Evolutionary conservation across 805 yeast genomes (phyloP).

Genomic region (Kazachstania kunashirensis): DNA sequence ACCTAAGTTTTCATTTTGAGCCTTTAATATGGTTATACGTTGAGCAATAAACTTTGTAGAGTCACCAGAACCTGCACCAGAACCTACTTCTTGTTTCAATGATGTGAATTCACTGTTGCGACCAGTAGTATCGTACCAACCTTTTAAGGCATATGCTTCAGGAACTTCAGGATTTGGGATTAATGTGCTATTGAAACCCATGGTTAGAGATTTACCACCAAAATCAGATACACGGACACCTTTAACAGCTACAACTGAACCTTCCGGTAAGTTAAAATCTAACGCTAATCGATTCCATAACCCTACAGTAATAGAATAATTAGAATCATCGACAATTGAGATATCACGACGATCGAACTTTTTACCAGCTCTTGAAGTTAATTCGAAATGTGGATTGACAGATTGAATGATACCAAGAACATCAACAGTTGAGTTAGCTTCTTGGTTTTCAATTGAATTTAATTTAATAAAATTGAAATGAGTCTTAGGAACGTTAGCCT

Average conservation of each 20-base stretch:
- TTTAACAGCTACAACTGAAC: slow-evolving; percentile 83
- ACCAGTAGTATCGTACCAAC: slow-evolving; percentile 90
- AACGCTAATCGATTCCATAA: slow-evolving; percentile 85
- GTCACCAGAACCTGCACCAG: slow-evolving; percentile 24
- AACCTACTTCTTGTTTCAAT: slow-evolving; percentile 44
- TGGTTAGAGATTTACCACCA: slow-evolving; percentile 73
- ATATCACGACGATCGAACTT: slow-evolving; percentile 90
- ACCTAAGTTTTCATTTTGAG: slow-evolving; percentile 60
- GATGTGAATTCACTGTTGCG: slow-evolving; percentile 49
- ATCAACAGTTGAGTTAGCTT: slow-evolving; percentile 66
- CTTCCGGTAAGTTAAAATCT: slow-evolving; percentile 62
- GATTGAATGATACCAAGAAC: slow-evolving; percentile 79
- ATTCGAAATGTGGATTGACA: slow-evolving; percentile 64
- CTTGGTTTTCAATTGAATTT: slow-evolving; percentile 54
- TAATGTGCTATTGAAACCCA: slow-evolving; percentile 69
- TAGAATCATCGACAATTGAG: slow-evolving; percentile 74
- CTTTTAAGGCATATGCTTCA: slow-evolving; percentile 80
- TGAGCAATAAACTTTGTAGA: slow-evolving; percentile 37
- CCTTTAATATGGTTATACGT: slow-evolving; percentile 58
- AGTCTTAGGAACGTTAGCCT: slow-evolving; percentile 62
- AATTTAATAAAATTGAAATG: slow-evolving; percentile 68
- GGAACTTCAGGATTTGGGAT: slow-evolving; percentile 78
- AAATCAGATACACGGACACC: slow-evolving; percentile 86
- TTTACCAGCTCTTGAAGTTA: slow-evolving; percentile 83
- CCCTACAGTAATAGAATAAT: slow-evolving; percentile 66